Conservation (phyloP, 768 basidiomycete species). For the Phanerodontia chrysosporium region DNA sequence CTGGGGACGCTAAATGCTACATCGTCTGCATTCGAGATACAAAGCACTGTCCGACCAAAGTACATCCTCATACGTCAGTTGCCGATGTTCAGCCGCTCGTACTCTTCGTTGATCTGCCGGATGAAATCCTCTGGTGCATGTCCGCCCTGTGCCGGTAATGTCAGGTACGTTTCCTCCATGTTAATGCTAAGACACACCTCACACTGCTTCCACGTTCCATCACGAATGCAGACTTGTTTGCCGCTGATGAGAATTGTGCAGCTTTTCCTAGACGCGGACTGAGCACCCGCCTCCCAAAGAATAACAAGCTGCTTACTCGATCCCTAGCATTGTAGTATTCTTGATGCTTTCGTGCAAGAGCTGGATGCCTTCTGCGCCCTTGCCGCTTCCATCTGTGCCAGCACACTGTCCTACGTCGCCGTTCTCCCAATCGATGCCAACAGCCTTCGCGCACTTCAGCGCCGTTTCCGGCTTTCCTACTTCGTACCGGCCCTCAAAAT, state of each 20-base stretch:
- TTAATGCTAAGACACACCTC: slow-evolving; percentile 51
- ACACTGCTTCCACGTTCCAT: slow-evolving; percentile 75
- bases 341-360: slow-evolving; percentile 60
- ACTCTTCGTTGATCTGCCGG: slow-evolving; percentile 70
- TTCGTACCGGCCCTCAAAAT: slow-evolving; percentile 54
- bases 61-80: too few species aligned
- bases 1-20: slow-evolving; percentile 32
- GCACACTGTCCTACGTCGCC: slow-evolving; percentile 55
- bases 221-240: slow-evolving; percentile 66
- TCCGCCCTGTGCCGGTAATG: slow-evolving; percentile 48
- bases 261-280: slow-evolving; percentile 53
- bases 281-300: background rate
- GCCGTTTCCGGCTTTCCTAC: slow-evolving; percentile 68
- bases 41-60: background rate
- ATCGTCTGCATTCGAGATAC: background rate
- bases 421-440: slow-evolving; percentile 64
- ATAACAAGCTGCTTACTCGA: slow-evolving; percentile 45
- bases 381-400: slow-evolving; percentile 60
- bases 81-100: slow-evolving; percentile 51
- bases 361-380: slow-evolving; percentile 56
- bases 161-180: too few species aligned
- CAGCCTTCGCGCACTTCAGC: slow-evolving; percentile 56
- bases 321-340: slow-evolving; percentile 39
- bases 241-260: slow-evolving; percentile 82
- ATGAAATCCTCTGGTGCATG: slow-evolving; percentile 75